Conservation (phyloP, 495 filamentous ascomycete species). For the Penicillium coprophilum region DNA sequence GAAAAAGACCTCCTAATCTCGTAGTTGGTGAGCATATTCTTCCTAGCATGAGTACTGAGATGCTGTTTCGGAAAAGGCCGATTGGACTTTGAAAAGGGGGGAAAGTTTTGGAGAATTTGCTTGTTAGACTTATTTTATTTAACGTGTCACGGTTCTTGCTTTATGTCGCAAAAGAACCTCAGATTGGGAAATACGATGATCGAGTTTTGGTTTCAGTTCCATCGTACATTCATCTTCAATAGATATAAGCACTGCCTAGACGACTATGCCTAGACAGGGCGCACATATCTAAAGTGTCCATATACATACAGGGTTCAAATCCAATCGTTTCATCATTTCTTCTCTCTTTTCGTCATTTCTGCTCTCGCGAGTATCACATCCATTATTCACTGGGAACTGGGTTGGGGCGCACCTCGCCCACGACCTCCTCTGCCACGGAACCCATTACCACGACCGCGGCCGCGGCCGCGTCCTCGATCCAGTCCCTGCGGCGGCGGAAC, state of each 20-base stretch:
- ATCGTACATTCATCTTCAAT: conserved; percentile 7
- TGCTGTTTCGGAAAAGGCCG: conserved; percentile 30
- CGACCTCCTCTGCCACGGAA: conserved; percentile 35
- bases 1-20: conserved; percentile 28
- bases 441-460: conserved; percentile 46
- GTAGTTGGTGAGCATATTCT: conserved; percentile 35
- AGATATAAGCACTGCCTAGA: conserved; percentile 3
- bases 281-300: conserved; percentile 2
- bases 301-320: conserved; percentile 11
- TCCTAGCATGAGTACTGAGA: conserved; percentile 23
- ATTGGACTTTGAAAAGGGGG: conserved; percentile 6
- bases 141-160: not conserved
- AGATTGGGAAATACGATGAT: not conserved
- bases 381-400: conserved; percentile 10
- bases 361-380: not conserved
- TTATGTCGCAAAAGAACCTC: not conserved
- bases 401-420: conserved; percentile 21
- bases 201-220: conserved; percentile 5
- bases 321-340: conserved; percentile 5
- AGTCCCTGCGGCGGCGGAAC: conserved; percentile 77
- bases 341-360: not conserved
- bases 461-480: conserved; percentile 57
- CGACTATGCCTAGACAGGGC: not conserved
- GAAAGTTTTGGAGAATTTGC: not conserved
- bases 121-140: not conserved